Evolutionary conservation across 2,329 filamentous ascomycete species (phyloP).

Genomic region (Didymellaceae sp.): DNA sequence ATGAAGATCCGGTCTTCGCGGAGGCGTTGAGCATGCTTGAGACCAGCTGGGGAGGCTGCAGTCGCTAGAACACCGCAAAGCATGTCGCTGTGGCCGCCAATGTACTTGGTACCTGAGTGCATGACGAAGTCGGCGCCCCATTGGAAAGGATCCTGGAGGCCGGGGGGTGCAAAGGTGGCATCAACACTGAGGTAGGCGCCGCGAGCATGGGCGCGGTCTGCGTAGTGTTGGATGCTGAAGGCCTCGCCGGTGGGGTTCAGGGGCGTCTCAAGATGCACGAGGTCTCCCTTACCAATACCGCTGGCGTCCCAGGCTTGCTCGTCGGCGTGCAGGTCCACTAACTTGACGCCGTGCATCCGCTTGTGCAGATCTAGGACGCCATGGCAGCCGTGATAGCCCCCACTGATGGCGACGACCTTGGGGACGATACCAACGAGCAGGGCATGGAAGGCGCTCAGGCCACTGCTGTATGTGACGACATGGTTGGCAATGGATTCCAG

Average conservation of each 20-base stretch:
- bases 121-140: slow-evolving; percentile 85
- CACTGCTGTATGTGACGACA: slow-evolving; percentile 79
- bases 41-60: slow-evolving; percentile 46
- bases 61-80: slow-evolving; percentile 84
- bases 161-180: slow-evolving; percentile 90
- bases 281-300: slow-evolving; percentile 75
- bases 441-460: slow-evolving; percentile 87
- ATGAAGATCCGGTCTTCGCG: slow-evolving; percentile 74
- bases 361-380: slow-evolving; percentile 77
- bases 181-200: slow-evolving; percentile 85
- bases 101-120: slow-evolving; percentile 95
- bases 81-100: slow-evolving; percentile 94
- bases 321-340: slow-evolving; percentile 67
- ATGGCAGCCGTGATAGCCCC: slow-evolving; percentile 93
- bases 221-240: slow-evolving; percentile 73
- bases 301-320: slow-evolving; percentile 65
- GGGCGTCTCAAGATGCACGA: slow-evolving; percentile 92
- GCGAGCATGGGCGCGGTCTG: slow-evolving; percentile 70
- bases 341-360: slow-evolving; percentile 76
- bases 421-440: slow-evolving; percentile 85
- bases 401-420: slow-evolving; percentile 78
- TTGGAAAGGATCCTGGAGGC: slow-evolving; percentile 82
- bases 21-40: slow-evolving; percentile 57
- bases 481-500: slow-evolving; percentile 51
- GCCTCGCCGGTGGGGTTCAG: slow-evolving; percentile 89